These are phyloP conservation scores for Alternaria ethzedia DNA, from an alignment of 2,329 filamentous ascomycete species.

Conservation along the genomic window DNA sequence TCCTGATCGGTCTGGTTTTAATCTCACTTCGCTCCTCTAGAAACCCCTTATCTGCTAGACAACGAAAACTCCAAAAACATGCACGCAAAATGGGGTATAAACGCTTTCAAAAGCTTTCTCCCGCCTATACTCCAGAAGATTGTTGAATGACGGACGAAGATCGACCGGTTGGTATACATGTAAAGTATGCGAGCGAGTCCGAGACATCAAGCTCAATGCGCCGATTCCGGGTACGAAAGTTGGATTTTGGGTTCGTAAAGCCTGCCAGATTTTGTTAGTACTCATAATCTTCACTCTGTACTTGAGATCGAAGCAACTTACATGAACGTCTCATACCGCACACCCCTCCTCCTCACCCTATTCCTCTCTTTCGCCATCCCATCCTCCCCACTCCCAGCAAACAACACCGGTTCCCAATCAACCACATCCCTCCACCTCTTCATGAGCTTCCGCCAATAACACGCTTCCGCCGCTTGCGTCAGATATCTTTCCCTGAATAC, in stretches of 20 bases:
- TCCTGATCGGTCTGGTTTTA: too few species aligned
- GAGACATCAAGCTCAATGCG: neutral
- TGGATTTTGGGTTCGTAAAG: constrained; percentile 20
- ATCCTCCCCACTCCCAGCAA: constrained; percentile 27
- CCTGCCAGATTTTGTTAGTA: neutral
- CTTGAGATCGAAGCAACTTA: constrained; percentile 10
- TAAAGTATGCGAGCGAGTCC: neutral
- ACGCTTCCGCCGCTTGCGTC: constrained; percentile 41
- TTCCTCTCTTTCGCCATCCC: constrained; percentile 12
- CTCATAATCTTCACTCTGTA: neutral
- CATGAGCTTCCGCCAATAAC: constrained; percentile 39
- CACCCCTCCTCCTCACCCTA: constrained; percentile 34
- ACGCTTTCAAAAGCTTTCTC: neutral
- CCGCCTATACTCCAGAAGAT: neutral
- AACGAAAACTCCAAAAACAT: too few species aligned
- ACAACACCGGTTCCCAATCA: constrained; percentile 36
- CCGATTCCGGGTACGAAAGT: constrained; percentile 15
- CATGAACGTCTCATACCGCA: constrained; percentile 43
- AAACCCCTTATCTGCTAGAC: too few species aligned
- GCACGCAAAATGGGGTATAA: neutral
- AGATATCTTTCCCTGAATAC: constrained; percentile 43
- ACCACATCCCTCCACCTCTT: constrained; percentile 34
- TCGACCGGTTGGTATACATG: too few species aligned
- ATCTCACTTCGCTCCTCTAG: too few species aligned
- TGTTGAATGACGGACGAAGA: too few species aligned